Evolutionary conservation across 2,329 filamentous ascomycete genomes (phyloP).

Genomic region (Fusarium ramigenum): DNA sequence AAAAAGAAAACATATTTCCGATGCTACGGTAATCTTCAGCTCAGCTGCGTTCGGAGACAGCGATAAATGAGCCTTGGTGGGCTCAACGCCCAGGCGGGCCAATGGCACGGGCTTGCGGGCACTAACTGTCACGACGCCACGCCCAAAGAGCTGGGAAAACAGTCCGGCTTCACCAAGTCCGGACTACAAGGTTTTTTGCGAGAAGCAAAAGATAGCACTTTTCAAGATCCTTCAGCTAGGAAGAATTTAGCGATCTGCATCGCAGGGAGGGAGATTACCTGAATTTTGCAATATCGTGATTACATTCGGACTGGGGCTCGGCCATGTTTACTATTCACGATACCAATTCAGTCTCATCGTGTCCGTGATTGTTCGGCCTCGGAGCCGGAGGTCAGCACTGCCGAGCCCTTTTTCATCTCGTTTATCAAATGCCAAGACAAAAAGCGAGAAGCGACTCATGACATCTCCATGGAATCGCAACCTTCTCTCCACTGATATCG

Average conservation of each 20-base stretch:
- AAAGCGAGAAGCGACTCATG: slow-evolving; percentile 7
- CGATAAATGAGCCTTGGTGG: not conserved
- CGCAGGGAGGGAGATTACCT: slow-evolving; percentile 26
- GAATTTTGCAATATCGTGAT: not conserved
- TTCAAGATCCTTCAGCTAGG: not conserved
- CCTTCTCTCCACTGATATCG: slow-evolving; percentile 22
- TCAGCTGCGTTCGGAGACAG: slow-evolving; percentile 18
- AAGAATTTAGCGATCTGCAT: not conserved
- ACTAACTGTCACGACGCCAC: slow-evolving; percentile 18
- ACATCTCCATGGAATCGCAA: slow-evolving; percentile 1
- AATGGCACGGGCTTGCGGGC: slow-evolving; percentile 1
- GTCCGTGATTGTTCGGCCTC: slow-evolving; percentile 30
- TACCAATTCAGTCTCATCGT: not conserved
- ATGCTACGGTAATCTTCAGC: slow-evolving; percentile 11
- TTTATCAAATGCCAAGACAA: slow-evolving; percentile 26
- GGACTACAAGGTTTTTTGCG: not conserved
- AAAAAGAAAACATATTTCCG: slow-evolving; percentile 3
- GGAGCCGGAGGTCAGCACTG: slow-evolving; percentile 5
- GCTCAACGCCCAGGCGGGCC: slow-evolving; percentile 1
- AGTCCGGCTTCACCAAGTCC: not conserved
- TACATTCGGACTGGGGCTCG: slow-evolving; percentile 8
- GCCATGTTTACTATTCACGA: not conserved
- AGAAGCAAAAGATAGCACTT: not conserved
- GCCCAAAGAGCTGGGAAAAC: slow-evolving; percentile 22
- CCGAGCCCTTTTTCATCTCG: slow-evolving; percentile 19